A percentile compares a stretch with the other conserved stretches of the same genome.
phyloP scores from a whole-genome alignment of 2,329 filamentous ascomycete species.

The Coniosporium tulheliwenetii region DNA sequence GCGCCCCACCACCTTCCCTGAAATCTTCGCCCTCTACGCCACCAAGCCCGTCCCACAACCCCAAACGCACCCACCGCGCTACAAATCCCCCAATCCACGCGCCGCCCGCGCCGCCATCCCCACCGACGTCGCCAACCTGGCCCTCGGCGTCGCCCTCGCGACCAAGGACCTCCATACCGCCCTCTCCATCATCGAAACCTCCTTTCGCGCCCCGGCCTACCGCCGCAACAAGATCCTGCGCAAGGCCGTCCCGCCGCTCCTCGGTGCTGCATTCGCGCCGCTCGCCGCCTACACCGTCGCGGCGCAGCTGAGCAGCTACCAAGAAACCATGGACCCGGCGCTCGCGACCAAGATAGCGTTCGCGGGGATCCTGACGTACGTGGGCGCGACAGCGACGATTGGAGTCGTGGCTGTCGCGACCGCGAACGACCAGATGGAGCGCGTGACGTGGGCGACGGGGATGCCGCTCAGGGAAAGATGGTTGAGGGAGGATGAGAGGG shows the following conservation, averaged over 20 bases:
- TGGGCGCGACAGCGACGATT: slow-evolving; percentile 64
- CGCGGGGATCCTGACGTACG: slow-evolving; percentile 67
- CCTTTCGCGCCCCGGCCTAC: slow-evolving; percentile 53
- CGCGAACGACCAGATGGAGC: slow-evolving; percentile 85
- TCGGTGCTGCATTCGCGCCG: slow-evolving; percentile 42
- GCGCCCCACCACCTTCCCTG: slow-evolving; percentile 60
- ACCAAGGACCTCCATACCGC: slow-evolving; percentile 64
- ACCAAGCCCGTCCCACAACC: slow-evolving; percentile 59
- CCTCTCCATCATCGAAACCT: slow-evolving; percentile 56
- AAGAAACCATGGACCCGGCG: slow-evolving; percentile 60
- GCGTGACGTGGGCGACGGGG: slow-evolving; percentile 79
- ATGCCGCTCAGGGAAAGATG: slow-evolving; percentile 68
- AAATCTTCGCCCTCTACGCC: slow-evolving; percentile 68
- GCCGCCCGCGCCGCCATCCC: slow-evolving; percentile 55
- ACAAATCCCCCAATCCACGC: slow-evolving; percentile 47
- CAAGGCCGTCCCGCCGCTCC: slow-evolving; percentile 43
- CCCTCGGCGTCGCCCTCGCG: slow-evolving; percentile 65
- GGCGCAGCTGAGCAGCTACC: slow-evolving; percentile 47
- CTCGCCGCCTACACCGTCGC: slow-evolving; percentile 56
- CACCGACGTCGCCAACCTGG: slow-evolving; percentile 50
- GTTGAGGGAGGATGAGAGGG: slow-evolving; percentile 79
- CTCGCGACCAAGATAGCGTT: slow-evolving; percentile 67
- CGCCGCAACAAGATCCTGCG: slow-evolving; percentile 51
- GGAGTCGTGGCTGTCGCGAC: slow-evolving; percentile 76
- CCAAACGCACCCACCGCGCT: slow-evolving; percentile 42